Conservation (phyloP, 2,329 filamentous ascomycete genomes). For the Acephala macrosclerotiorum region DNA sequence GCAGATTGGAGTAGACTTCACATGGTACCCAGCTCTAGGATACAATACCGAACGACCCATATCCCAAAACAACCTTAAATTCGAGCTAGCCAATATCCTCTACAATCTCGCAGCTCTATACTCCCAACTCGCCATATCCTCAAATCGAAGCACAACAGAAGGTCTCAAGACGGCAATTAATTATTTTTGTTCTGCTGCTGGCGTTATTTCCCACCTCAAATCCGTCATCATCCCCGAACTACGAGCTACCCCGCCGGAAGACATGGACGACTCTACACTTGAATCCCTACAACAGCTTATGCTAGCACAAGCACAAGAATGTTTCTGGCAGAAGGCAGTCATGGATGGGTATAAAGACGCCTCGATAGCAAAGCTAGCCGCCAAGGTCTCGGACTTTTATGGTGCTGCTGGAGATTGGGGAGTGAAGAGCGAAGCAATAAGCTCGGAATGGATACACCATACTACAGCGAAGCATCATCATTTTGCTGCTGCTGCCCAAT, state of each 20-base stretch:
- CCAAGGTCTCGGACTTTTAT: slow-evolving; percentile 91
- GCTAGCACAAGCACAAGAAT: slow-evolving; percentile 94
- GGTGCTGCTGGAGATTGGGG: slow-evolving; percentile 83
- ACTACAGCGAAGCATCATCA: slow-evolving; percentile 97
- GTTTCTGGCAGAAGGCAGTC: slow-evolving; percentile 97
- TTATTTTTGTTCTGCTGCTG: slow-evolving; percentile 88
- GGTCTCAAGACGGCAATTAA: slow-evolving; percentile 88
- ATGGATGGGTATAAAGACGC: slow-evolving; percentile 93
- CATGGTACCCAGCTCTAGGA: slow-evolving; percentile 93
- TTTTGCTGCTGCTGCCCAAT: slow-evolving; percentile 95
- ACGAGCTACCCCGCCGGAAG: slow-evolving; percentile 83
- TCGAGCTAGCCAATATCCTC: slow-evolving; percentile 90
- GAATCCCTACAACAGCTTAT: slow-evolving; percentile 84
- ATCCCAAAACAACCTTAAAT: slow-evolving; percentile 71
- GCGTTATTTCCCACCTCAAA: slow-evolving; percentile 81
- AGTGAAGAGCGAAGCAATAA: slow-evolving; percentile 87
- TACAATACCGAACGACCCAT: slow-evolving; percentile 83
- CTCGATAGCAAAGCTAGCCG: slow-evolving; percentile 89
- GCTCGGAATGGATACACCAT: slow-evolving; percentile 96
- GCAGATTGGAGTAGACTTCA: slow-evolving; percentile 91
- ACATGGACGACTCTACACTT: slow-evolving; percentile 91
- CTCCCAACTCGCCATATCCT: slow-evolving; percentile 85
- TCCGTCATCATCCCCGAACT: slow-evolving; percentile 81
- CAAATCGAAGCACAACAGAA: slow-evolving; percentile 79
- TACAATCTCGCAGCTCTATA: slow-evolving; percentile 95